Evolutionary conservation across 177 flowering plant species (phyloP).

Genomic region (Vitis hybrid): DNA sequence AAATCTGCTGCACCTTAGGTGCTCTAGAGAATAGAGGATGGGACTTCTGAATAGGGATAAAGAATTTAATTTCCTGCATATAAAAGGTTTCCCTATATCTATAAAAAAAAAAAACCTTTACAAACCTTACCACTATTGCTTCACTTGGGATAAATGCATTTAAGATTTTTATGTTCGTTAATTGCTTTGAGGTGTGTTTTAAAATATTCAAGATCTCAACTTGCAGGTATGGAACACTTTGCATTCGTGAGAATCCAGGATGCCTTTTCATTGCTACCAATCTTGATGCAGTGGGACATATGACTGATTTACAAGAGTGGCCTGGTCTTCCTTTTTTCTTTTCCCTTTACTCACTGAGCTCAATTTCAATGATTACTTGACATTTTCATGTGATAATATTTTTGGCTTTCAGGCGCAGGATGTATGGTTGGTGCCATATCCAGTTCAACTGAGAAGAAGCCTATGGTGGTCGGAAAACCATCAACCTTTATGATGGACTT

Average conservation of each 20-base stretch:
- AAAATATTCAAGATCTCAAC: constrained; percentile 3
- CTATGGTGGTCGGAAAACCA: constrained; percentile 94
- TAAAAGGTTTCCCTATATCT: no score
- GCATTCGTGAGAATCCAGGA: constrained; percentile 92
- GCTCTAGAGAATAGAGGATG: background rate
- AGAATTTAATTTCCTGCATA: background rate
- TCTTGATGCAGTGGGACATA: constrained; percentile 82
- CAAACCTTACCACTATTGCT: background rate
- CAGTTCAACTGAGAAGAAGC: constrained; percentile 84
- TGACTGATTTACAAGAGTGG: constrained; percentile 92
- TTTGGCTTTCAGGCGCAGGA: constrained; percentile 74
- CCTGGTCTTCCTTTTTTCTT: constrained; percentile 54
- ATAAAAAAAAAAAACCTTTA: background rate
- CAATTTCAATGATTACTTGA: background rate
- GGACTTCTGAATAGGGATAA: background rate
- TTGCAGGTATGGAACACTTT: constrained; percentile 86
- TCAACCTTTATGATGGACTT: constrained; percentile 91
- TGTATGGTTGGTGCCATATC: constrained; percentile 93
- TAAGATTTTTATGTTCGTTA: background rate
- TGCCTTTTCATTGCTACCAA: constrained; percentile 95
- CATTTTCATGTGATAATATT: background rate
- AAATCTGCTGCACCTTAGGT: background rate
- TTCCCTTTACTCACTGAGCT: constrained; percentile 1
- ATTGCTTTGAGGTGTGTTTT: background rate
- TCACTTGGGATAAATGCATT: background rate